These are phyloP conservation scores for Penicillium frequentans DNA, from an alignment of 2,329 filamentous ascomycete species.

Conservation along the genomic window DNA sequence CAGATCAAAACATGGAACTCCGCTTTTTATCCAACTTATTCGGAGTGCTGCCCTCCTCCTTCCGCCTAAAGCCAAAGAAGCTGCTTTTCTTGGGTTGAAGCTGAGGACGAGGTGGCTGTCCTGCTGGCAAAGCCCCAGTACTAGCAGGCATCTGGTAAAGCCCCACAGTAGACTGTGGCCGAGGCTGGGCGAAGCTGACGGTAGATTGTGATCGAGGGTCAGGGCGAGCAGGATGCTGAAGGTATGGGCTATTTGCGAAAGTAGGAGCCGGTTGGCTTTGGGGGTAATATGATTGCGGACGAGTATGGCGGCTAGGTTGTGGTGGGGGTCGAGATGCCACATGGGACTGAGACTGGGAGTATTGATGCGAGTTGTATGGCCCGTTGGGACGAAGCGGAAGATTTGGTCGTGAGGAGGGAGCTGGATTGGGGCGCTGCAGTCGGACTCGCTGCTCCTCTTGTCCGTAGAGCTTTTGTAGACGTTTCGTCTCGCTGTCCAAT, in stretches of 20 bases:
- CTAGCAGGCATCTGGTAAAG: slow-evolving; percentile 13
- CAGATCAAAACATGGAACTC: slow-evolving; percentile 46
- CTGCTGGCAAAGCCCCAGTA: slow-evolving; percentile 12
- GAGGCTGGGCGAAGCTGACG: background rate
- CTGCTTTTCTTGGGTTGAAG: slow-evolving; percentile 45
- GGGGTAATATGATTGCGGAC: slow-evolving; percentile 11
- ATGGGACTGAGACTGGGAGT: slow-evolving; percentile 23
- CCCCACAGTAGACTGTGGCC: slow-evolving; percentile 19
- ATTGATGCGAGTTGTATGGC: slow-evolving; percentile 13
- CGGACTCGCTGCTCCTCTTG: slow-evolving; percentile 39
- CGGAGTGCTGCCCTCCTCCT: slow-evolving; percentile 29
- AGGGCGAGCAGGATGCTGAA: slow-evolving; percentile 10
- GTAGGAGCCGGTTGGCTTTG: slow-evolving; percentile 11
- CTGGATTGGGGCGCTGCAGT: slow-evolving; percentile 11
- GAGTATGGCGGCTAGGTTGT: slow-evolving; percentile 15
- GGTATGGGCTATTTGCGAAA: slow-evolving; percentile 19
- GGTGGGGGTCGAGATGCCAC: slow-evolving; percentile 14
- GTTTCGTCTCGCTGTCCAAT: slow-evolving; percentile 75
- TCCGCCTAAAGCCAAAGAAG: slow-evolving; percentile 45
- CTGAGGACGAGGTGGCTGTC: slow-evolving; percentile 1
- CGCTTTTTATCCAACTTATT: slow-evolving; percentile 45
- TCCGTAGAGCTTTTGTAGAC: slow-evolving; percentile 62
- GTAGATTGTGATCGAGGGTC: slow-evolving; percentile 23
- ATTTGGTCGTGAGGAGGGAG: slow-evolving; percentile 13
- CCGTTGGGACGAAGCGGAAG: slow-evolving; percentile 21